Evolutionary conservation across 2,329 filamentous ascomycete species (phyloP).

Genomic region (Botrytis aclada): DNA sequence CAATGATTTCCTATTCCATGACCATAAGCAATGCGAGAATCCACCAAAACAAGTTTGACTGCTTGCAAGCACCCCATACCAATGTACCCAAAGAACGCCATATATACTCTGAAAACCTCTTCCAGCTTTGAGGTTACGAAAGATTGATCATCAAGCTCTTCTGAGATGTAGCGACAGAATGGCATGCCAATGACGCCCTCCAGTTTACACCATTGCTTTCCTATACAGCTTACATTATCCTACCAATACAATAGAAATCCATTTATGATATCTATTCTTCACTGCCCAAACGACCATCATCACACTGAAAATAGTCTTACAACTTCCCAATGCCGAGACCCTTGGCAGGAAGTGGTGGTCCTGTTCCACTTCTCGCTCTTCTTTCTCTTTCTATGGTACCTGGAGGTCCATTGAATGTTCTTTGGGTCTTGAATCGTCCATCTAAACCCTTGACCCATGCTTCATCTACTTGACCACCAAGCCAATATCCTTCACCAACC

Average conservation of each 20-base stretch:
- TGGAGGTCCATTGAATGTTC: constrained; percentile 40
- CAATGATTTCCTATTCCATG: constrained; percentile 13
- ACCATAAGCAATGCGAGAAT: constrained; percentile 1
- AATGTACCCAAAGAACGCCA: constrained; percentile 20
- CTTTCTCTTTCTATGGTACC: constrained; percentile 44
- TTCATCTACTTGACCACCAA: constrained; percentile 61
- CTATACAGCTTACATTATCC: not conserved
- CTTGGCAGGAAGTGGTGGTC: constrained; percentile 36
- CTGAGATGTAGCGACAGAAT: not conserved
- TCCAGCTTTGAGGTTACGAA: not conserved
- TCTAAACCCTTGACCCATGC: constrained; percentile 66
- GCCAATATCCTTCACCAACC: constrained; percentile 75
- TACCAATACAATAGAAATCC: not conserved
- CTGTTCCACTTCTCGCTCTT: constrained; percentile 43
- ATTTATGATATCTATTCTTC: not conserved
- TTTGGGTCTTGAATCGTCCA: constrained; percentile 54
- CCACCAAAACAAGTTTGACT: not conserved
- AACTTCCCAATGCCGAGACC: constrained; percentile 22
- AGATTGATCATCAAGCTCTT: not conserved
- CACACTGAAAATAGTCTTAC: constrained; percentile 22
- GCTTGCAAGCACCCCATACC: constrained; percentile 8
- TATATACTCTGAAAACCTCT: constrained; percentile 6
- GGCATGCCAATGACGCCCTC: not conserved
- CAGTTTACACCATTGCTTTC: constrained; percentile 3
- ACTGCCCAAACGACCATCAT: constrained; percentile 17